Evolutionary conservation across 768 basidiomycete genomes (phyloP).

Genomic region (Termitomyces sp.): DNA sequence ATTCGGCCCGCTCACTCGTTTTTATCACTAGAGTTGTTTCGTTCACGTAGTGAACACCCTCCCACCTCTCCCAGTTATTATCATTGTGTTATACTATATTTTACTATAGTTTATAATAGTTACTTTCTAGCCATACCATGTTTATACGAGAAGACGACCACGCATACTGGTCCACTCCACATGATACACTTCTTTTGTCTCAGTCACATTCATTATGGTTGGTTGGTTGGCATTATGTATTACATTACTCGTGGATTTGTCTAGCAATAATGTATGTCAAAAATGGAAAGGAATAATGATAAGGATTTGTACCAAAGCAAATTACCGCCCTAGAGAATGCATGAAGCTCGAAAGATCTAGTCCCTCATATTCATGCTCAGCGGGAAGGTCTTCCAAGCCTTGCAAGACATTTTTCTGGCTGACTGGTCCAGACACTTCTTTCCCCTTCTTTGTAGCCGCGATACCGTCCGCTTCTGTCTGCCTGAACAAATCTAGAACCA

Average conservation of each 20-base stretch:
- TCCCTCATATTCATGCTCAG: conserved; percentile 90
- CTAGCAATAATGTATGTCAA: not conserved
- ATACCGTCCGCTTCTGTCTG: conserved; percentile 69
- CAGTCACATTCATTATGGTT: not conserved
- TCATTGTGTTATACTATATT: no score
- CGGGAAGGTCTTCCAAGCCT: conserved; percentile 87
- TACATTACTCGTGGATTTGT: not conserved
- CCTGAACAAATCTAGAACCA: conserved; percentile 91
- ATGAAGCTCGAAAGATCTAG: conserved; percentile 87
- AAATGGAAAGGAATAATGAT: conserved; percentile 2
- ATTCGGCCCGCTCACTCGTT: no score
- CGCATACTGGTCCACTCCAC: no score
- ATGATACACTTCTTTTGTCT: no score
- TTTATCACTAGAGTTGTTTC: no score
- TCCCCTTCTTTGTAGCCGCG: conserved; percentile 48
- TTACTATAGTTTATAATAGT: no score
- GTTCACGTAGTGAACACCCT: no score
- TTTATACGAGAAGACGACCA: no score
- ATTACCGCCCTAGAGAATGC: conserved; percentile 67
- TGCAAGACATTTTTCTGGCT: conserved; percentile 83
- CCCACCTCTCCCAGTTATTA: no score
- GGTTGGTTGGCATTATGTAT: conserved; percentile 4
- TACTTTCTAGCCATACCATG: no score
- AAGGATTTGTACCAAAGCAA: not conserved
- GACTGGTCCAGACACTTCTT: conserved; percentile 51